Conservation (phyloP, 2,329 filamentous ascomycete species). For the Nothopassalora personata region DNA sequence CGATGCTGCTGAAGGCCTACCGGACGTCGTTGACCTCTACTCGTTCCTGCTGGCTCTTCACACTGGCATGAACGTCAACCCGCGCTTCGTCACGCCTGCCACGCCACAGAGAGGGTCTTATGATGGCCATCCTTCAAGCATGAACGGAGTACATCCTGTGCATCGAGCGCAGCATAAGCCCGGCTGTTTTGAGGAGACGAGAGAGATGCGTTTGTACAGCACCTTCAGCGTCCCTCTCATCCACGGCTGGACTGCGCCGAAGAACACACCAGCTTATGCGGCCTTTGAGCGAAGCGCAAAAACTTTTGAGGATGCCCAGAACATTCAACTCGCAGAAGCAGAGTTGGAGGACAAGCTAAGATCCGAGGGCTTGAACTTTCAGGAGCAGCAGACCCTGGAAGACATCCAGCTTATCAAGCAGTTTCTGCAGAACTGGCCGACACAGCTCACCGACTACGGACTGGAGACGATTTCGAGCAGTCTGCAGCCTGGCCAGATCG, state of each 20-base stretch:
- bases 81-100: conserved; percentile 63
- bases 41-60: conserved; percentile 81
- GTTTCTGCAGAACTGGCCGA: conserved; percentile 74
- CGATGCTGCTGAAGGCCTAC: conserved; percentile 60
- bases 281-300: conserved; percentile 70
- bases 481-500: conserved; percentile 70
- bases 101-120: conserved; percentile 21
- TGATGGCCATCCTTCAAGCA: conserved; percentile 28
- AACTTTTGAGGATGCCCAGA: conserved; percentile 88
- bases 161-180: conserved; percentile 42
- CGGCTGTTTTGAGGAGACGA: conserved; percentile 83
- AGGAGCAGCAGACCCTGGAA: conserved; percentile 74
- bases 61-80: conserved; percentile 98
- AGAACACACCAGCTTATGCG: conserved; percentile 58
- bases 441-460: conserved; percentile 79
- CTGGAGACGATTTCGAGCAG: conserved; percentile 66
- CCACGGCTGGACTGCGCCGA: conserved; percentile 84
- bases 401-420: conserved; percentile 80
- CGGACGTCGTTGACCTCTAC: conserved; percentile 84
- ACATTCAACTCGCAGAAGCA: conserved; percentile 80
- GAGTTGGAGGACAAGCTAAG: conserved; percentile 77
- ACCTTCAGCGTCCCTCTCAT: conserved; percentile 84
- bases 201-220: conserved; percentile 84
- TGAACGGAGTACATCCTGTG: conserved; percentile 33
- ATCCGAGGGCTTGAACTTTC: conserved; percentile 56